Evolutionary conservation across 768 basidiomycete genomes (phyloP).

Genomic region (Tubosaeta sp.): DNA sequence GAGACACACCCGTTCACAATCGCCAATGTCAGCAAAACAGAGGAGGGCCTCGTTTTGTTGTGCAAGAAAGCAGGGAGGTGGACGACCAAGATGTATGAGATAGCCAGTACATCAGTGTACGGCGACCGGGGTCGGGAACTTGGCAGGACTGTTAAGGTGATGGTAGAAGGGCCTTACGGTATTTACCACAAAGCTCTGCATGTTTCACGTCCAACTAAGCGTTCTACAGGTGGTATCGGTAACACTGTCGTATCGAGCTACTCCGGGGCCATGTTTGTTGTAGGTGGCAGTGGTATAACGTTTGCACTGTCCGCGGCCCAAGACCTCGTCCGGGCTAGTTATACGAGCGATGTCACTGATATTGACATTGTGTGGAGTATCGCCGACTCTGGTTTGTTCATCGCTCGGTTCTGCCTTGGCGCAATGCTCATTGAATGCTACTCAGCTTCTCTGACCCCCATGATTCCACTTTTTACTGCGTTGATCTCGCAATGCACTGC

Average conservation of each 20-base stretch:
- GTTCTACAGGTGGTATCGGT: conserved; percentile 48
- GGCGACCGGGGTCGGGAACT: conserved; percentile 27
- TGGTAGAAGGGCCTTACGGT: conserved; percentile 58
- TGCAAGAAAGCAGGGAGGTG: conserved; percentile 65
- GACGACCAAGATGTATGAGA: conserved; percentile 55
- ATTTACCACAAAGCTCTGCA: conserved; percentile 14
- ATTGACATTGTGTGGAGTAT: conserved; percentile 71
- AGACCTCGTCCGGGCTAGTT: conserved; percentile 51
- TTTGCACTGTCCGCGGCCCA: conserved; percentile 60
- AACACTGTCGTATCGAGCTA: conserved; percentile 62
- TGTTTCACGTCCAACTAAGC: neutral
- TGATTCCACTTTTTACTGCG: conserved; percentile 45
- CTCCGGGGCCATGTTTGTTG: conserved; percentile 62
- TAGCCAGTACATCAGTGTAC: conserved; percentile 36
- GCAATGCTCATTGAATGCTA: neutral
- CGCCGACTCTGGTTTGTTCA: conserved; percentile 44
- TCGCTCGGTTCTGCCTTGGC: neutral
- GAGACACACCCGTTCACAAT: conserved; percentile 84
- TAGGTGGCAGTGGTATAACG: conserved; percentile 75
- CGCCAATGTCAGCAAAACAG: conserved; percentile 52
- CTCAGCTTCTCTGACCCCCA: conserved; percentile 42
- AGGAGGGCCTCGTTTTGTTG: conserved; percentile 63
- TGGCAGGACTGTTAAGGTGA: conserved; percentile 32
- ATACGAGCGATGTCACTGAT: conserved; percentile 50
- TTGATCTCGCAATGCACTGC: conserved; percentile 43